These are phyloP conservation scores for Aureobasidium lini DNA, from an alignment of 2,329 filamentous ascomycete species.

Conservation along the genomic window DNA sequence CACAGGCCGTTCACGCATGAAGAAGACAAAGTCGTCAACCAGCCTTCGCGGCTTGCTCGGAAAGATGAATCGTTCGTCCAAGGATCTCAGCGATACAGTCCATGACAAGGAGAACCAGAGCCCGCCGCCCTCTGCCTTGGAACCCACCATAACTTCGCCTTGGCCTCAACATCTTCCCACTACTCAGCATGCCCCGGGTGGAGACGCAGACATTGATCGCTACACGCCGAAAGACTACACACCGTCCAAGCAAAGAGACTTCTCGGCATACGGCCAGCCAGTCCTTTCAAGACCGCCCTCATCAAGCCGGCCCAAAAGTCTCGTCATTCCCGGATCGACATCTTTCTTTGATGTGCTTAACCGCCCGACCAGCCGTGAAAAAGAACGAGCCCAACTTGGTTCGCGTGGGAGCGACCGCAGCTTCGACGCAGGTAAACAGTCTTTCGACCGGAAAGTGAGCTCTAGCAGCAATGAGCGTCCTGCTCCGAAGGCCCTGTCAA, in stretches of 20 bases:
- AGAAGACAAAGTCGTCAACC: slow-evolving; percentile 74
- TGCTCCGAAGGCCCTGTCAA: slow-evolving; percentile 23
- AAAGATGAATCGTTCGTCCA: slow-evolving; percentile 62
- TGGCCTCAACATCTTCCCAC: slow-evolving; percentile 65
- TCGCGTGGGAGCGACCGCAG: slow-evolving; percentile 14
- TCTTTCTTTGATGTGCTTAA: slow-evolving; percentile 12
- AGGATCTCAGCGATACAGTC: slow-evolving; percentile 48
- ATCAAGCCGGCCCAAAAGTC: slow-evolving; percentile 23
- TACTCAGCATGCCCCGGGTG: slow-evolving; percentile 21
- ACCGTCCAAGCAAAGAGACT: slow-evolving; percentile 55
- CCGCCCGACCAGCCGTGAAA: slow-evolving; percentile 7
- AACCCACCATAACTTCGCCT: slow-evolving; percentile 57
- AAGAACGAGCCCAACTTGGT: slow-evolving; percentile 12
- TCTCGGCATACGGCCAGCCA: slow-evolving; percentile 43
- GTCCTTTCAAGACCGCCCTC: slow-evolving; percentile 24
- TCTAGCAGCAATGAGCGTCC: slow-evolving; percentile 27
- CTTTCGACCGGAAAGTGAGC: slow-evolving; percentile 29
- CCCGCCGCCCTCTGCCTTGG: slow-evolving; percentile 45
- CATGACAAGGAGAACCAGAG: slow-evolving; percentile 76
- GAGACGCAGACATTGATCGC: slow-evolving; percentile 48
- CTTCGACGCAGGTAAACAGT: slow-evolving; percentile 23
- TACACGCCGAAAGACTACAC: slow-evolving; percentile 55
- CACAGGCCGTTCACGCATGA: slow-evolving; percentile 22
- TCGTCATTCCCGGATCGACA: slow-evolving; percentile 9
- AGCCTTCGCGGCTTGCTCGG: slow-evolving; percentile 73